Conservation (phyloP, 306 rosid species). For the Rosa multiflora region DNA sequence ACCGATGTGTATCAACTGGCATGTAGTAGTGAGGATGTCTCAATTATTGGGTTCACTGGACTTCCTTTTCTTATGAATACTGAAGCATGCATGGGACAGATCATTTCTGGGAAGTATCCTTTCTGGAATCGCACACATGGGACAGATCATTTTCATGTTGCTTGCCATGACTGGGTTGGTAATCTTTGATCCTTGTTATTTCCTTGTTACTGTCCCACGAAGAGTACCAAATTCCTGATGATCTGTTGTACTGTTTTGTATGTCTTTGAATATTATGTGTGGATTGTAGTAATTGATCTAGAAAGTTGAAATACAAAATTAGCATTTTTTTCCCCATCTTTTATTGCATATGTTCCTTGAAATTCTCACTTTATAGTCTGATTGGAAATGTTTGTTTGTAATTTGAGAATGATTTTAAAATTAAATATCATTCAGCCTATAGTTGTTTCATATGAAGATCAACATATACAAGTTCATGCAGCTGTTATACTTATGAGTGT, state of each 20-base stretch:
- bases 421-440: not conserved
- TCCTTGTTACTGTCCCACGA: not conserved
- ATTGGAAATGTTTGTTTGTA: too few species aligned
- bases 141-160: slow-evolving; percentile 93
- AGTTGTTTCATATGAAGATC: not conserved
- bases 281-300: too few species aligned
- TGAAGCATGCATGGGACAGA: slow-evolving; percentile 8
- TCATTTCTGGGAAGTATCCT: slow-evolving; percentile 76
- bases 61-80: not conserved
- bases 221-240: not conserved
- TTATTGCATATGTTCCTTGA: too few species aligned
- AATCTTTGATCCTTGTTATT: slow-evolving; percentile 6
- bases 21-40: too few species aligned
- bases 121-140: slow-evolving; percentile 94
- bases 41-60: too few species aligned
- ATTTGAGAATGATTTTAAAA: not conserved
- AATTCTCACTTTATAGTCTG: too few species aligned
- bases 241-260: not conserved
- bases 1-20: too few species aligned
- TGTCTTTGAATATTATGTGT: not conserved
- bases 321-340: too few species aligned
- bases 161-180: slow-evolving; percentile 97
- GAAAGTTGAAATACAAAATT: too few species aligned
- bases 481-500: slow-evolving; percentile 55
- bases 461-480: not conserved